These are phyloP conservation scores for Aureoboletus auriporus DNA, from an alignment of 768 basidiomycete genomes.

Conservation along the genomic window DNA sequence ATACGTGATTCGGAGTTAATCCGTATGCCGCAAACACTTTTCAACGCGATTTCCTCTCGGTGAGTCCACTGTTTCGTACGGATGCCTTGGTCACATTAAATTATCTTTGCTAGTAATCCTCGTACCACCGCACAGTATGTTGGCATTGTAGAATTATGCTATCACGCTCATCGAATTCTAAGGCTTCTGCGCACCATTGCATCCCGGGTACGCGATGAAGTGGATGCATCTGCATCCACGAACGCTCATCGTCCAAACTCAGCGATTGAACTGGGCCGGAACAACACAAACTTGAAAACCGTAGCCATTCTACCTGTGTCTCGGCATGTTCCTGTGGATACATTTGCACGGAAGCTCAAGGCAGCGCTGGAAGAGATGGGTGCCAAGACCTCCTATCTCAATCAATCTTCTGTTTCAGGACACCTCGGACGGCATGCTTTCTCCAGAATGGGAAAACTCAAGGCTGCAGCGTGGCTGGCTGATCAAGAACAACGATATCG, in stretches of 20 bases:
- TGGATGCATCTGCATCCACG: conserved; percentile 60
- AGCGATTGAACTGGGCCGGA: conserved; percentile 61
- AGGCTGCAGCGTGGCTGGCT: conserved; percentile 88
- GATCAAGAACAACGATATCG: conserved; percentile 93
- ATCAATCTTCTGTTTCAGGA: conserved; percentile 88
- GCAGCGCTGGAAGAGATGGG: conserved; percentile 87
- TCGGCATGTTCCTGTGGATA: conserved; percentile 82
- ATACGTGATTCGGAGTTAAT: conserved; percentile 98
- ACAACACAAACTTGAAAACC: conserved; percentile 89
- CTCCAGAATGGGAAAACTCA: conserved; percentile 94
- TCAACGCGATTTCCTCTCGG: conserved; percentile 94
- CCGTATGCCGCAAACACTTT: conserved; percentile 93
- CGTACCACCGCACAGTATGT: conserved; percentile 79
- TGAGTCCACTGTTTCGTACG: conserved; percentile 25
- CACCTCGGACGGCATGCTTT: conserved; percentile 95
- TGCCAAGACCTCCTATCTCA: conserved; percentile 88
- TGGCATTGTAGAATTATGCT: neutral
- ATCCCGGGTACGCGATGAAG: conserved; percentile 80
- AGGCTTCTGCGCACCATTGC: conserved; percentile 88
- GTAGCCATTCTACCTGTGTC: conserved; percentile 89
- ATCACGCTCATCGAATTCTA: conserved; percentile 1
- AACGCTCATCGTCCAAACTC: conserved; percentile 47
- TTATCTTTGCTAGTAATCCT: conserved; percentile 53
- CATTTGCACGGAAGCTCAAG: conserved; percentile 87
- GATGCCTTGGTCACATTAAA: neutral